phyloP scores from a whole-genome alignment of 306 rosid genomes.

The Mimosa pudica region DNA sequence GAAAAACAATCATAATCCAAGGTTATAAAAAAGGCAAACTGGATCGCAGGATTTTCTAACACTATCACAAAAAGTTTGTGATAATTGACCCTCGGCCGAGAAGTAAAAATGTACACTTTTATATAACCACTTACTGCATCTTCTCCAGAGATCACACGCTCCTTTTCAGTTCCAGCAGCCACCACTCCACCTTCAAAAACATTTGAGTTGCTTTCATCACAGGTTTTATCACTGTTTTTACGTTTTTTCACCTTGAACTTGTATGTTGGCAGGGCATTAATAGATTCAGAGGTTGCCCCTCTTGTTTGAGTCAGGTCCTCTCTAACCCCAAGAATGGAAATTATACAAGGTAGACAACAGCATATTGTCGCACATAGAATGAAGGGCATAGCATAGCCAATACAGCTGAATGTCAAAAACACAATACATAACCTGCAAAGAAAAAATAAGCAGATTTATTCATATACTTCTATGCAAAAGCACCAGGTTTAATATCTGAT shows the following conservation, averaged over 20 bases:
- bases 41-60: slow-evolving; percentile 4
- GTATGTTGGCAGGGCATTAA: slow-evolving; percentile 81
- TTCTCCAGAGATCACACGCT: slow-evolving; percentile 85
- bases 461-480: slow-evolving; percentile 26
- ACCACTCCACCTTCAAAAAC: slow-evolving; percentile 76
- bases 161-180: slow-evolving; percentile 92
- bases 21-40: slow-evolving; percentile 8
- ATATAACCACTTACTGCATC: slow-evolving; percentile 73
- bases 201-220: slow-evolving; percentile 54
- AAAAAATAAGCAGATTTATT: slow-evolving; percentile 34
- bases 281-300: slow-evolving; percentile 93
- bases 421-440: slow-evolving; percentile 88
- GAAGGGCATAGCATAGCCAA: slow-evolving; percentile 99
- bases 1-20: background rate
- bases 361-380: slow-evolving; percentile 96
- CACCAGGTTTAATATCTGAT: slow-evolving; percentile 24
- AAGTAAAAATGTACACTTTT: background rate
- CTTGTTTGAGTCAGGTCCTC: slow-evolving; percentile 80
- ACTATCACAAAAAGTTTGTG: background rate
- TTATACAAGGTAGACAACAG: slow-evolving; percentile 97
- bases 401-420: slow-evolving; percentile 92
- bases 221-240: slow-evolving; percentile 60
- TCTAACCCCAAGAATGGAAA: slow-evolving; percentile 90
- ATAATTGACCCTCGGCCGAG: background rate
- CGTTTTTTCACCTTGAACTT: slow-evolving; percentile 85